Percentiles rank a stretch among this genome's conserved stretches.
Conservation (phyloP, 176 grass and related monocot species). For the Tillandsia fasciculata region DNA sequence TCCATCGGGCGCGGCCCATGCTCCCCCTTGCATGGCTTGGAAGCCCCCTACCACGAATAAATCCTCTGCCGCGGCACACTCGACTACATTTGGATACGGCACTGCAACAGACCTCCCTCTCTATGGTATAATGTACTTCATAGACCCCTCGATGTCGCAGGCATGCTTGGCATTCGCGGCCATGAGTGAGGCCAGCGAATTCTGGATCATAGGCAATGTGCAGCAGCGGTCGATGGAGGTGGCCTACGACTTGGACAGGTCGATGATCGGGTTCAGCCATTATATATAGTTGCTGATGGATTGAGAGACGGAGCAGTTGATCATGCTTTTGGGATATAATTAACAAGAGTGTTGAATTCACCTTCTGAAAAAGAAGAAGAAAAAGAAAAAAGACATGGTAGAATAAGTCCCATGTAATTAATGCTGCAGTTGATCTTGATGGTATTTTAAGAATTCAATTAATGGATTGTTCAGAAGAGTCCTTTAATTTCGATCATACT, state of each 20-base stretch:
- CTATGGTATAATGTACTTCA: neutral
- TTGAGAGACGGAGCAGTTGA: no score
- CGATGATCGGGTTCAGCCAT: neutral
- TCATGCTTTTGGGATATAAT: no score
- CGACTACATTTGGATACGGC: slow-evolving; percentile 40
- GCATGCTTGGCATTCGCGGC: neutral
- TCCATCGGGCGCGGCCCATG: slow-evolving; percentile 9
- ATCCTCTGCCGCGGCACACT: neutral
- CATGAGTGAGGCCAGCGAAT: neutral
- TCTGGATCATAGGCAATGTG: neutral
- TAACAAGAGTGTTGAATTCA: no score
- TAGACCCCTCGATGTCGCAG: neutral
- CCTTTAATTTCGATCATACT: no score
- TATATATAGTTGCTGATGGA: neutral
- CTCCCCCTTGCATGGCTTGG: neutral
- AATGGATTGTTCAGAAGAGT: no score
- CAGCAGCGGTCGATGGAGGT: neutral
- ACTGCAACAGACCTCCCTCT: slow-evolving; percentile 14
- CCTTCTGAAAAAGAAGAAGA: no score
- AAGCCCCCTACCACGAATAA: neutral
- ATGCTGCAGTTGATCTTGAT: no score
- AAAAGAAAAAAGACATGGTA: no score
- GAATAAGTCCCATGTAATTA: no score
- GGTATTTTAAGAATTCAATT: no score
- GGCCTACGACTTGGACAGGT: neutral